Base-by-base conservation (phyloP, 2,329 filamentous ascomycete species). In the Blastomyces percursus region DNA sequence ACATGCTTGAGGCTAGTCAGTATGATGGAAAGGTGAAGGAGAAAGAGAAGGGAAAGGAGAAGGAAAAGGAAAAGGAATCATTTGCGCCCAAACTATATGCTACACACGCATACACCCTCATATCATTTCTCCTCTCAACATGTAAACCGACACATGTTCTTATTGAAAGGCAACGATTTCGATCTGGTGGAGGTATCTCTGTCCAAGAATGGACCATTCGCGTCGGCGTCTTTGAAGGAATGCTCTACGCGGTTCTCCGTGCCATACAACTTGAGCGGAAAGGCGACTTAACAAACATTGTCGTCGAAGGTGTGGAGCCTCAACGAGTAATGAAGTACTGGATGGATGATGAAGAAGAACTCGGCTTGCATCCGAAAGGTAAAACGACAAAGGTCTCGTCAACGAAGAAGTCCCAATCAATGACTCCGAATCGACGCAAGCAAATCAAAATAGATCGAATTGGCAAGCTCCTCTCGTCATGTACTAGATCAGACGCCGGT, bases 151-250 rank as follows among this genome's bases (percentile, higher is more conserved):
- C 85, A 2, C 81, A 88, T 60, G 79, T 95, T 38, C 77, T 94
- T 1, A 91, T 95, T 63, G 84, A 87, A 69, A 78, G 83, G 1
- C 84, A 87, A 67, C 79, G 84, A 12, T 86, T 79, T 62, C 85
- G 90, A 2, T 86, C 84, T 2, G 81, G 80, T n/a, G 83, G 87
- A 9, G 80, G 77, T 0, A 76, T 83, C 0, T 82, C 85, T 0
- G 85, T 95, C 1, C 83, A 86, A 64, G 89, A 95, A 74, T 95
- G 90, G 90, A 93, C 90, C 2, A 72, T 94, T 50, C 80, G 89
- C 1, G 90, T 95, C 9, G 93, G 93, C 67, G 86, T 88, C 69
- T 81, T 95, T 27, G 90, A 95, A 73, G 84, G 85, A 3, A 94
- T 94, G 85, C 75, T 95, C 0, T 88, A 91, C 78, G 87, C 87